A percentile compares a stretch with the other conserved stretches of the same genome.
Evolutionary conservation across 257 asterid species (phyloP).

Genomic region (Orobanche coerulescens): DNA sequence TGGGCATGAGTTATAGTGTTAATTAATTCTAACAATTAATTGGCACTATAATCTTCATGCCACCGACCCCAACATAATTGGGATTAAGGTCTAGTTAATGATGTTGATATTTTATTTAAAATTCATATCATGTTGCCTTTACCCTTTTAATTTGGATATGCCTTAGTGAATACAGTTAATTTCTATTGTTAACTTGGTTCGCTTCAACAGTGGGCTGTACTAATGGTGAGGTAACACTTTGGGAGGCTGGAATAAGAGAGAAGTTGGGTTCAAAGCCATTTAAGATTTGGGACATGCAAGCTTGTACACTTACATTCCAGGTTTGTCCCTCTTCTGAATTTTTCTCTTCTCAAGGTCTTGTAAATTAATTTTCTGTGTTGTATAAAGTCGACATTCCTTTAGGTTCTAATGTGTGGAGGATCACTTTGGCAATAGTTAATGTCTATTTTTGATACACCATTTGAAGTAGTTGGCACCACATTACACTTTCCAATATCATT

Average conservation of each 20-base stretch:
- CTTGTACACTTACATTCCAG: slow-evolving; percentile 73
- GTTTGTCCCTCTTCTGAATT: slow-evolving; percentile 27
- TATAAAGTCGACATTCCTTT: neutral
- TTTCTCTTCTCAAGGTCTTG: neutral
- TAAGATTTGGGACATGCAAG: slow-evolving; percentile 77
- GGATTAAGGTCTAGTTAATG: too few relatives aligned
- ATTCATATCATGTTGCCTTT: neutral
- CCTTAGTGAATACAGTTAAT: neutral
- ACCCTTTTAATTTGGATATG: neutral
- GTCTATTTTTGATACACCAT: slow-evolving; percentile 1
- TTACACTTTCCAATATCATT: neutral
- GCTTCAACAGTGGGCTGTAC: slow-evolving; percentile 69
- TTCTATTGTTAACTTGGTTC: slow-evolving; percentile 11
- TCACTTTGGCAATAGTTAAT: neutral
- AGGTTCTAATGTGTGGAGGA: slow-evolving; percentile 1
- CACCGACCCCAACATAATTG: too few relatives aligned
- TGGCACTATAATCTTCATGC: too few relatives aligned
- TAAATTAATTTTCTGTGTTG: neutral
- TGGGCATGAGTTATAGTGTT: too few relatives aligned
- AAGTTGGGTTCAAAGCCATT: slow-evolving; percentile 74
- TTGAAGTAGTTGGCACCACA: neutral
- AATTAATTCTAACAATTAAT: too few relatives aligned
- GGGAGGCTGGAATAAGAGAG: slow-evolving; percentile 88
- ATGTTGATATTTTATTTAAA: slow-evolving; percentile 9
- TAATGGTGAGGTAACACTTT: slow-evolving; percentile 79